Evolutionary conservation across 495 filamentous ascomycete species (phyloP).

Genomic region (Penicillium psychrofluorescens): DNA sequence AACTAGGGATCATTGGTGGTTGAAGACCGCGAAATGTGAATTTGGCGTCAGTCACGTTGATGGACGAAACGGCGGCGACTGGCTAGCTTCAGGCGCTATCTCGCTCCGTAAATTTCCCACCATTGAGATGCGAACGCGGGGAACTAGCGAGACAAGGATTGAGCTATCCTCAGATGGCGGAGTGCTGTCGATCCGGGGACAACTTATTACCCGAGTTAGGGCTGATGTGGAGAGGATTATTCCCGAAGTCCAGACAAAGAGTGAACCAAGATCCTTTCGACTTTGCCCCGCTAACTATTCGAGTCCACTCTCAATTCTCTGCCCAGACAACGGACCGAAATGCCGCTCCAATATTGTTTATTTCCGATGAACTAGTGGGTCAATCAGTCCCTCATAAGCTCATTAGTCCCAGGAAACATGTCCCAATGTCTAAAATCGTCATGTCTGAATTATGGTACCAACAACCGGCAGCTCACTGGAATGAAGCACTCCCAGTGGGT

Average conservation of each 20-base stretch:
- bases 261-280: too few relatives aligned
- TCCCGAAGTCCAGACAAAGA: too few relatives aligned
- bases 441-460: slow-evolving; percentile 30
- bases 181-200: too few relatives aligned
- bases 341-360: not conserved
- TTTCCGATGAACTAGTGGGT: too few relatives aligned
- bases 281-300: too few relatives aligned
- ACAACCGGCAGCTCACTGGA: slow-evolving; percentile 12
- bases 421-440: too few relatives aligned
- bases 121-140: slow-evolving; percentile 10
- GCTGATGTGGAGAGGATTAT: too few relatives aligned
- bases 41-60: slow-evolving; percentile 9
- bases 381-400: too few relatives aligned
- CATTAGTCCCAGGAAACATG: too few relatives aligned
- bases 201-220: too few relatives aligned
- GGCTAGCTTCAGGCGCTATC: not conserved
- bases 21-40: not conserved
- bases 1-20: slow-evolving; percentile 4
- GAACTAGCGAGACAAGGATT: not conserved
- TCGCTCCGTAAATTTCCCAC: slow-evolving; percentile 9
- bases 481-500: slow-evolving; percentile 36
- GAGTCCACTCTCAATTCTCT: too few relatives aligned
- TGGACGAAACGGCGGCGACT: not conserved
- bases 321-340: slow-evolving; percentile 1
- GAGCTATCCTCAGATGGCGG: not conserved